These are phyloP conservation scores for Malus sieversii DNA, from an alignment of 306 rosid species.

Conservation along the genomic window DNA sequence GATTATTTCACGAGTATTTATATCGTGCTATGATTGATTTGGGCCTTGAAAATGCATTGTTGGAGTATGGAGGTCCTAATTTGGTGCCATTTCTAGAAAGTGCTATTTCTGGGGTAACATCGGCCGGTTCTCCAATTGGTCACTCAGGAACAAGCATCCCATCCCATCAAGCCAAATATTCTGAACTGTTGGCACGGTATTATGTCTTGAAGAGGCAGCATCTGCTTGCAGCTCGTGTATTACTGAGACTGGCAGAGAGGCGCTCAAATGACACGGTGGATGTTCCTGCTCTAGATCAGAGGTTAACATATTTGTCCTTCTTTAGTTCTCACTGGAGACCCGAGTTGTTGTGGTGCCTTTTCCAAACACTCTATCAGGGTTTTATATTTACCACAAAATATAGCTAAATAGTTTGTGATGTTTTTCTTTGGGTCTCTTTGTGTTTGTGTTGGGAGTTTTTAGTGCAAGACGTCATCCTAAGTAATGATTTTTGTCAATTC, in stretches of 20 bases:
- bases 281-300: constrained; percentile 70
- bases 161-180: constrained; percentile 63
- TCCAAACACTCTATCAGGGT: not conserved
- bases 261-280: constrained; percentile 57
- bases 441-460: not conserved
- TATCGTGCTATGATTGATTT: constrained; percentile 89
- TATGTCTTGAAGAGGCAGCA: constrained; percentile 87
- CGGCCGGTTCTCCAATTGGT: constrained; percentile 53
- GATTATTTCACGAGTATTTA: constrained; percentile 75
- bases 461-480: not conserved
- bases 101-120: constrained; percentile 54
- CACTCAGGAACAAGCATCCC: constrained; percentile 54
- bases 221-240: constrained; percentile 86
- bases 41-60: constrained; percentile 86
- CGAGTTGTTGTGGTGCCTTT: not conserved
- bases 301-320: constrained; percentile 35
- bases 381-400: not conserved
- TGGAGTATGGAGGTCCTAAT: constrained; percentile 96
- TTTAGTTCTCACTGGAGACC: not conserved
- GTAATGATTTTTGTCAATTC: constrained; percentile 17
- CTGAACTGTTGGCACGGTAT: constrained; percentile 87
- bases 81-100: constrained; percentile 79
- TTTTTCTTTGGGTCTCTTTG: not conserved
- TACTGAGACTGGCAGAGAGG: constrained; percentile 77
- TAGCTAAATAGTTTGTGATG: not conserved